A percentile compares a stretch with the other conserved stretches of the same genome.
phyloP scores from a whole-genome alignment of 805 yeast genomes.

The Candida argentea region DNA sequence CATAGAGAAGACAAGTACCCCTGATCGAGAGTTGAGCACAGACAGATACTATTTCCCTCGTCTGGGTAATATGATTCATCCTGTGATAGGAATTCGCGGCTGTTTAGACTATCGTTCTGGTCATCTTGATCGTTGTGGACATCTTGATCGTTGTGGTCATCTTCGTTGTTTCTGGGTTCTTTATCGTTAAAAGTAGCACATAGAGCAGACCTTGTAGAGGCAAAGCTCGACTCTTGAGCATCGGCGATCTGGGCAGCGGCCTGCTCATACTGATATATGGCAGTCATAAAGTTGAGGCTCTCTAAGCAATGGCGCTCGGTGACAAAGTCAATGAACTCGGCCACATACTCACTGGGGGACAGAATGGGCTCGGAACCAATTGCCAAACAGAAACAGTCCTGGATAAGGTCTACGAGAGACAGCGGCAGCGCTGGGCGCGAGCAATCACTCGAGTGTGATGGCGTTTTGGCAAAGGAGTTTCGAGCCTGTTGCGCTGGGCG shows the following conservation, averaged over 20 bases:
- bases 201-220: too few species aligned
- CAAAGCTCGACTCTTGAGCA: too few species aligned
- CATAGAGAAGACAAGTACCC: slow-evolving; percentile 19
- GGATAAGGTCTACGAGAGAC: slow-evolving; percentile 18
- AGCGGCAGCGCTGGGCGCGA: slow-evolving; percentile 3
- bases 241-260: too few species aligned
- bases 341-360: slow-evolving; percentile 9
- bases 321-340: slow-evolving; percentile 24
- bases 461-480: too few species aligned
- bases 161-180: too few species aligned
- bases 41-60: too few species aligned
- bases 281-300: slow-evolving; percentile 34
- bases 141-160: neutral
- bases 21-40: too few species aligned
- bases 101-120: slow-evolving; percentile 1
- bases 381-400: slow-evolving; percentile 21
- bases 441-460: too few species aligned
- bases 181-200: too few species aligned
- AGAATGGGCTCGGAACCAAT: slow-evolving; percentile 10
- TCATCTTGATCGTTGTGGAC: slow-evolving; percentile 4
- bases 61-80: too few species aligned
- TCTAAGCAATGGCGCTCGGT: slow-evolving; percentile 34
- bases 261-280: slow-evolving; percentile 36
- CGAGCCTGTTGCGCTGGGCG: too few species aligned
- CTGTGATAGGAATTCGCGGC: too few species aligned